A percentile compares a stretch with the other conserved stretches of the same genome.
These are phyloP conservation scores for Backusella australiensis DNA, from an alignment of 192 early-diverging fungal genomes.

Conservation along the genomic window DNA sequence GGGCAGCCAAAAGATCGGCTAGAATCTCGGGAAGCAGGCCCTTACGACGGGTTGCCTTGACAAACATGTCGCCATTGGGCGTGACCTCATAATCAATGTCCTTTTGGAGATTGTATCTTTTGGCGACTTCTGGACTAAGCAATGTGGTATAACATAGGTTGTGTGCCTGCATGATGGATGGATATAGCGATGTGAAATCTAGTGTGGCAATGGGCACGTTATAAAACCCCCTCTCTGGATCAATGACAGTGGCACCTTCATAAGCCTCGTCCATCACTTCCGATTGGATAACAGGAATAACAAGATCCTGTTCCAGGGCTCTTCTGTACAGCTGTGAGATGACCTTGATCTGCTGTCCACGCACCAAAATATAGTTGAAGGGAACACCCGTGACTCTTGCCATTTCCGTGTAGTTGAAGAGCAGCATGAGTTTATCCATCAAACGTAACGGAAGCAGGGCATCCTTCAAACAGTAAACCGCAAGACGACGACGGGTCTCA, in stretches of 20 bases:
- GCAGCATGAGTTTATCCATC: slow-evolving; percentile 95
- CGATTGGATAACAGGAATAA: slow-evolving; percentile 85
- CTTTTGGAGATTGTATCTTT: slow-evolving; percentile 61
- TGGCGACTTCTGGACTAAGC: slow-evolving; percentile 54
- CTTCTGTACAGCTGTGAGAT: slow-evolving; percentile 94
- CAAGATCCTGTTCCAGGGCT: slow-evolving; percentile 72
- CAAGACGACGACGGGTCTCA: slow-evolving; percentile 91
- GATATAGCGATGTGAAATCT: slow-evolving; percentile 98
- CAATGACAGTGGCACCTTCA: slow-evolving; percentile 96
- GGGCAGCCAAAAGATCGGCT: slow-evolving; percentile 83
- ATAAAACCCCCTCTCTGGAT: slow-evolving; percentile 91
- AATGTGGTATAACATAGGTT: slow-evolving; percentile 97
- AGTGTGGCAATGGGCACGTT: slow-evolving; percentile 95
- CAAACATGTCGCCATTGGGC: slow-evolving; percentile 91
- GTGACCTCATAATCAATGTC: slow-evolving; percentile 87
- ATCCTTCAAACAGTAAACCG: slow-evolving; percentile 98
- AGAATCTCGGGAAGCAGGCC: slow-evolving; percentile 89
- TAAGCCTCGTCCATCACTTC: slow-evolving; percentile 86
- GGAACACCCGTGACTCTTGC: slow-evolving; percentile 96
- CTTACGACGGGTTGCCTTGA: slow-evolving; percentile 66
- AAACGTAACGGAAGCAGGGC: slow-evolving; percentile 90
- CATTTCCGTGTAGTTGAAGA: slow-evolving; percentile 99
- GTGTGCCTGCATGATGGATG: slow-evolving; percentile 99
- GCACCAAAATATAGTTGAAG: slow-evolving; percentile 88
- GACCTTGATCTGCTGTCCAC: slow-evolving; percentile 99